phyloP scores from a whole-genome alignment of 1,139 yeast species.

The Geotrichum bryndzae region DNA sequence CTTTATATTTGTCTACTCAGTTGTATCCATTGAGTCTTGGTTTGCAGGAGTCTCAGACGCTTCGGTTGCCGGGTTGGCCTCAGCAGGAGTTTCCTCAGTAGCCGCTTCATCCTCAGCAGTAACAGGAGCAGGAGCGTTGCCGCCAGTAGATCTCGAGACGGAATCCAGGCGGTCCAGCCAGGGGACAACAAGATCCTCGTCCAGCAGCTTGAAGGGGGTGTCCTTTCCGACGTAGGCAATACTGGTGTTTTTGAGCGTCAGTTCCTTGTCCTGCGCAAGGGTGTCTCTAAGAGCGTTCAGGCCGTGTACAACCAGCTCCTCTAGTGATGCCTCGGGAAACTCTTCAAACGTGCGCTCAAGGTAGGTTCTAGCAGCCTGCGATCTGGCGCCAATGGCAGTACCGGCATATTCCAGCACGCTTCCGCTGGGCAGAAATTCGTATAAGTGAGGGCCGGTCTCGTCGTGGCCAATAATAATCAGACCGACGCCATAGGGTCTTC shows the following conservation, averaged over 20 bases:
- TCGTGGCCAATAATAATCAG: conserved; percentile 86
- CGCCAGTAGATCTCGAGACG: conserved; percentile 36
- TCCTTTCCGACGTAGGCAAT: conserved; percentile 88
- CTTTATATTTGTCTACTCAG: conserved; percentile 17
- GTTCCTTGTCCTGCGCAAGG: conserved; percentile 86
- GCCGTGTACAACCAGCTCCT: conserved; percentile 78
- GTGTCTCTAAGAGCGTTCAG: conserved; percentile 92
- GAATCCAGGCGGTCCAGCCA: conserved; percentile 69
- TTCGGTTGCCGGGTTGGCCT: conserved; percentile 17
- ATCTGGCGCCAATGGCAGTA: conserved; percentile 96
- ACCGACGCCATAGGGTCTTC: conserved; percentile 97
- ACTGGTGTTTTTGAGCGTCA: conserved; percentile 76
- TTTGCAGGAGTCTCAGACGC: conserved; percentile 16
- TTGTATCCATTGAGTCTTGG: conserved; percentile 24
- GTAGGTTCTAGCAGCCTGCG: conserved; percentile 96
- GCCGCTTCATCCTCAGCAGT: conserved; percentile 19
- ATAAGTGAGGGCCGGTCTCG: conserved; percentile 88
- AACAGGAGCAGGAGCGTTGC: conserved; percentile 11
- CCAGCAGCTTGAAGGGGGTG: conserved; percentile 65
- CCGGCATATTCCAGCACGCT: conserved; percentile 86
- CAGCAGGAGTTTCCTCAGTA: conserved; percentile 28
- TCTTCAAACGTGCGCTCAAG: conserved; percentile 76
- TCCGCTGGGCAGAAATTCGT: conserved; percentile 95
- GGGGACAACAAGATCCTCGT: conserved; percentile 74
- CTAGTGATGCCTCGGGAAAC: conserved; percentile 56